These are phyloP conservation scores for Pseudozyma tsukubaensis DNA, from an alignment of 1,284 basidiomycete species.

Conservation along the genomic window DNA sequence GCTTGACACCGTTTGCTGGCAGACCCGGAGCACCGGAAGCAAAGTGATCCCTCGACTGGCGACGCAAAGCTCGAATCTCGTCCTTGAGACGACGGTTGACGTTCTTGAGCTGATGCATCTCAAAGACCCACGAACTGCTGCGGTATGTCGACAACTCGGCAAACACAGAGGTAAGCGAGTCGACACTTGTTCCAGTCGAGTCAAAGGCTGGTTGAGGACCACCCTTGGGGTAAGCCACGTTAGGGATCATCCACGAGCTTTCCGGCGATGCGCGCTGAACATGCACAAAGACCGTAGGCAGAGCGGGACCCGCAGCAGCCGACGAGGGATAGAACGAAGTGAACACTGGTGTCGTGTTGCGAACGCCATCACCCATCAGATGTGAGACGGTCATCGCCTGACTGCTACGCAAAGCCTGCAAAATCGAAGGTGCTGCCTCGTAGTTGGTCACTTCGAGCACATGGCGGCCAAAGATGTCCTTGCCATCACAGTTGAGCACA, in stretches of 20 bases:
- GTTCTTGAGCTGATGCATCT: slow-evolving; percentile 65
- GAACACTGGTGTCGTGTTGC: slow-evolving; percentile 48
- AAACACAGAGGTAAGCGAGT: slow-evolving; percentile 57
- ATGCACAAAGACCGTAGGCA: slow-evolving; percentile 59
- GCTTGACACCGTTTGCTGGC: slow-evolving; percentile 17
- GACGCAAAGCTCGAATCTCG: slow-evolving; percentile 54
- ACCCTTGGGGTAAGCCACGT: slow-evolving; percentile 48
- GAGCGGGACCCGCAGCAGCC: slow-evolving; percentile 39
- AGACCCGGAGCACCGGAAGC: slow-evolving; percentile 11
- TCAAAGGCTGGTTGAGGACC: slow-evolving; percentile 47
- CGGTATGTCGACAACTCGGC: slow-evolving; percentile 60
- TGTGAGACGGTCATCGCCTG: slow-evolving; percentile 55
- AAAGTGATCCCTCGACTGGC: slow-evolving; percentile 42
- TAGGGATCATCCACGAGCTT: slow-evolving; percentile 53
- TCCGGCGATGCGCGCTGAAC: slow-evolving; percentile 43
- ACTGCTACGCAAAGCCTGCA: slow-evolving; percentile 50
- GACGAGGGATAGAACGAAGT: slow-evolving; percentile 61
- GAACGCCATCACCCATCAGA: slow-evolving; percentile 48
- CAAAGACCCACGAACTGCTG: slow-evolving; percentile 60
- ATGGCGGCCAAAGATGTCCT: slow-evolving; percentile 53
- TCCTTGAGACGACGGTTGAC: slow-evolving; percentile 61
- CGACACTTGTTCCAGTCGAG: slow-evolving; percentile 40
- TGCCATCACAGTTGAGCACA: slow-evolving; percentile 48
- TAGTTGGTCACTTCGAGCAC: slow-evolving; percentile 54
- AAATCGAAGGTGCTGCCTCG: slow-evolving; percentile 54